Evolutionary conservation across 2,329 filamentous ascomycete species (phyloP).

Genomic region (Furcasterigmium furcatum): DNA sequence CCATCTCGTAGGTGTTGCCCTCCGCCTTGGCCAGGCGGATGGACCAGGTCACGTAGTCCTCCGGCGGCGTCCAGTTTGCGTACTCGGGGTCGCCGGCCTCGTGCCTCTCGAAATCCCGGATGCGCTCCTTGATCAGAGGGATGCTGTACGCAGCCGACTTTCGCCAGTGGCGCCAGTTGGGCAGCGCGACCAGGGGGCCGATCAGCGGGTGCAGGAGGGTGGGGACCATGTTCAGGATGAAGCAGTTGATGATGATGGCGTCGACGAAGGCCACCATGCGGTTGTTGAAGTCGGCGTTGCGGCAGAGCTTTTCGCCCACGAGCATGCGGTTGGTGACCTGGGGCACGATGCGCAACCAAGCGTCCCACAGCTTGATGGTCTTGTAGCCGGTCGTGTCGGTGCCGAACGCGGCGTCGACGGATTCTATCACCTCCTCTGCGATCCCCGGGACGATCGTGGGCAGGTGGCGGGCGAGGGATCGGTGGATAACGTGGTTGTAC

Average conservation of each 20-base stretch:
- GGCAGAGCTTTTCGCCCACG: conserved; percentile 32
- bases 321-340: conserved; percentile 40
- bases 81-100: conserved; percentile 33
- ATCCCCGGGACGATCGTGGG: conserved; percentile 33
- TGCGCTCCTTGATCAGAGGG: conserved; percentile 46
- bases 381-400: conserved; percentile 30
- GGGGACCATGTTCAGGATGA: conserved; percentile 43
- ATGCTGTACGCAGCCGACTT: conserved; percentile 35
- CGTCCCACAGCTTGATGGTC: conserved; percentile 39
- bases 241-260: conserved; percentile 40
- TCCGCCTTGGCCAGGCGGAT: conserved; percentile 48
- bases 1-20: conserved; percentile 35
- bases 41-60: conserved; percentile 57
- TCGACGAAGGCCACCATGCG: conserved; percentile 46
- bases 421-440: conserved; percentile 33
- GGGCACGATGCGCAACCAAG: conserved; percentile 38
- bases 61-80: conserved; percentile 39
- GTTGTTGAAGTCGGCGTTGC: conserved; percentile 41
- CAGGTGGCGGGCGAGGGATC: conserved; percentile 37
- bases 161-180: conserved; percentile 44
- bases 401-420: conserved; percentile 29
- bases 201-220: conserved; percentile 45
- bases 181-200: conserved; percentile 38
- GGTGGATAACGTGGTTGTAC: conserved; percentile 38
- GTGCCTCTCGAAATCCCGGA: conserved; percentile 40